Conservation (phyloP, 78 protist species). For the Capsaspora owczarzaki region DNA sequence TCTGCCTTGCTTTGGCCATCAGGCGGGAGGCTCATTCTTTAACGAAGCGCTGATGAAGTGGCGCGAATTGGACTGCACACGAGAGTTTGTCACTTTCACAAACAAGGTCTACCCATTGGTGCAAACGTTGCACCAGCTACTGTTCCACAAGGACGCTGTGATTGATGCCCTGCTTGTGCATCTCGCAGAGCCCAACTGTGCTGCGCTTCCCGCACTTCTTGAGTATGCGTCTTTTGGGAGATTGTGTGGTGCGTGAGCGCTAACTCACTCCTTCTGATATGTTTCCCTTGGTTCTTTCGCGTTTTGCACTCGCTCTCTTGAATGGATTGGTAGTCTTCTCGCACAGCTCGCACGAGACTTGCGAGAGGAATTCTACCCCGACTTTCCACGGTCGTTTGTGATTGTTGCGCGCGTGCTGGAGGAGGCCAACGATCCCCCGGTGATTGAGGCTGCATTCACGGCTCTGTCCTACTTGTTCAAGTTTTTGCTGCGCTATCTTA, state of each 20-base stretch:
- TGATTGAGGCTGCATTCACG: neutral
- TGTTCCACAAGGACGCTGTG: neutral
- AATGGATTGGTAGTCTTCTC: too few species aligned
- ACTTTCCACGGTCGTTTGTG: neutral
- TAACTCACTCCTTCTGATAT: too few species aligned
- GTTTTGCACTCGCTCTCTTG: too few species aligned
- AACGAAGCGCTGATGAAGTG: neutral
- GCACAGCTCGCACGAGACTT: neutral
- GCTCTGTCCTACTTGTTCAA: neutral
- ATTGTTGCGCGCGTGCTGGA: too few species aligned
- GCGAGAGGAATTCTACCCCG: neutral
- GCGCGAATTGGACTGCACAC: neutral
- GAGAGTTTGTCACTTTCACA: neutral
- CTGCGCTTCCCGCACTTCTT: neutral
- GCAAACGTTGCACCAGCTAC: neutral
- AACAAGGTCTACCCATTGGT: too few species aligned
- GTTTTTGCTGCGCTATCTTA: neutral
- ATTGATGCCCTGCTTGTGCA: neutral
- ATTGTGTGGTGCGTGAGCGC: too few species aligned
- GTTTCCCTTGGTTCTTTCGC: too few species aligned
- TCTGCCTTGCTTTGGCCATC: too few species aligned
- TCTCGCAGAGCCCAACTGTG: neutral
- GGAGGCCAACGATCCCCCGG: neutral
- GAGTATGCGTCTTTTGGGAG: neutral
- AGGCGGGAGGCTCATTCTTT: neutral